These are phyloP conservation scores for Achaetomium macrosporum DNA, from an alignment of 2,329 filamentous ascomycete species.

Conservation along the genomic window DNA sequence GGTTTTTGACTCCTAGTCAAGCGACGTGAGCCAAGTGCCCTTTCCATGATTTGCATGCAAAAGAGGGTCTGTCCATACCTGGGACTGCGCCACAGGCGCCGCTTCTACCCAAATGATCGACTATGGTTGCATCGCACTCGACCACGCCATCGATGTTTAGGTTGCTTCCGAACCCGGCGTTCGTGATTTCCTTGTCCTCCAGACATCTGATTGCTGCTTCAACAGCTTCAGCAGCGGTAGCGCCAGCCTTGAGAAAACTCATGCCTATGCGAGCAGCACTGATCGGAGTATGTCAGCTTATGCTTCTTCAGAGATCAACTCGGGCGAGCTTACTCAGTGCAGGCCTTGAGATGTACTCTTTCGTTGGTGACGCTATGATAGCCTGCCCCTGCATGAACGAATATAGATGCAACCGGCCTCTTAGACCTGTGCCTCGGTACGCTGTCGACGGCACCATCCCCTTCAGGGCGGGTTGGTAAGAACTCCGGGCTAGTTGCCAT, in stretches of 20 bases:
- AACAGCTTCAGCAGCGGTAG: constrained; percentile 77
- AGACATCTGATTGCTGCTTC: constrained; percentile 82
- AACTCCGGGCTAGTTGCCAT: constrained; percentile 11
- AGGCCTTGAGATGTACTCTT: constrained; percentile 74
- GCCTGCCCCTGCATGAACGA: constrained; percentile 91
- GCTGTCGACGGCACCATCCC: constrained; percentile 21
- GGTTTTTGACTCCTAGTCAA: constrained; percentile 78
- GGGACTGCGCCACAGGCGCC: constrained; percentile 88
- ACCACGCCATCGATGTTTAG: constrained; percentile 84
- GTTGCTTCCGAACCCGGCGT: constrained; percentile 94
- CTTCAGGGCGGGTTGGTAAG: constrained; percentile 4
- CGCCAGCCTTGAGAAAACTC: constrained; percentile 71
- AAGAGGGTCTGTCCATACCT: constrained; percentile 49
- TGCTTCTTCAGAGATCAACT: neutral
- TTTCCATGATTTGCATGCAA: neutral
- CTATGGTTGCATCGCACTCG: constrained; percentile 89
- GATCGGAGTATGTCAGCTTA: constrained; percentile 6
- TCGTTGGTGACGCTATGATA: constrained; percentile 90
- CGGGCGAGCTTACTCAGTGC: constrained; percentile 65
- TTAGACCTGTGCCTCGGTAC: constrained; percentile 14
- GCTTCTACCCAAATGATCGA: constrained; percentile 85
- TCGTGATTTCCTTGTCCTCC: constrained; percentile 93
- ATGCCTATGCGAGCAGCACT: constrained; percentile 84
- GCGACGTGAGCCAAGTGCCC: constrained; percentile 5
- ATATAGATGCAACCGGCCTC: constrained; percentile 57